These are phyloP conservation scores for Neofusicoccum cordaticola DNA, from an alignment of 2,329 filamentous ascomycete species.

Conservation along the genomic window DNA sequence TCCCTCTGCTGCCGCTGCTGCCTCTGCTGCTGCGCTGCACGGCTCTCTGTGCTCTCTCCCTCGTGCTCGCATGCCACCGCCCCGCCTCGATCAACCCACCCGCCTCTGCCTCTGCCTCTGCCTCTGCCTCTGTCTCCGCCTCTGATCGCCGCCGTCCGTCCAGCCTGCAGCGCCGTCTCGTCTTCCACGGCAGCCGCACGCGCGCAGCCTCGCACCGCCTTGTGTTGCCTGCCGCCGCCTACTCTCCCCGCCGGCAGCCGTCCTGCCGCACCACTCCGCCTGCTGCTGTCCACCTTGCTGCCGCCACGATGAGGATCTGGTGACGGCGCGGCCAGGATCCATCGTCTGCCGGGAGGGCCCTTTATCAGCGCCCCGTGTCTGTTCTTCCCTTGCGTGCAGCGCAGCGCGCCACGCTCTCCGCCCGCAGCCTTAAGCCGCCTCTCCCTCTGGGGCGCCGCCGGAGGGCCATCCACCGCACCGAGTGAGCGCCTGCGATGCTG, in stretches of 20 bases:
- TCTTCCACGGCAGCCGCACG: conserved; percentile 6
- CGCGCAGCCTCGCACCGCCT: conserved; percentile 1
- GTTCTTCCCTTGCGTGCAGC: neutral
- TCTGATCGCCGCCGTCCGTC: neutral
- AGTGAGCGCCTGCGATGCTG: neutral
- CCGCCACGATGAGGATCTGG: conserved; percentile 7
- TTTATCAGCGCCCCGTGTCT: neutral
- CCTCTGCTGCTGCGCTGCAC: neutral
- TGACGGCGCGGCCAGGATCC: conserved; percentile 8
- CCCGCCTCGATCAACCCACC: neutral
- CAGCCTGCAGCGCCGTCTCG: neutral
- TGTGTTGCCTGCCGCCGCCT: neutral
- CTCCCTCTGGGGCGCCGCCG: neutral
- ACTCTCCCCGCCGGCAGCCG: neutral
- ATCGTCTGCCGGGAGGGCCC: neutral
- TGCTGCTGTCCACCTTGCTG: neutral
- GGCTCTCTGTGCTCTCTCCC: neutral
- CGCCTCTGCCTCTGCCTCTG: neutral
- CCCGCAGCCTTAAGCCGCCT: neutral
- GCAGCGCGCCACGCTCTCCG: neutral
- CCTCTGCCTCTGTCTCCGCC: neutral
- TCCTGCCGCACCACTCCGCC: neutral
- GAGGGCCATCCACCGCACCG: neutral
- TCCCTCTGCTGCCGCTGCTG: too few species aligned
- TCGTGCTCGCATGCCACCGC: neutral